Base-by-base conservation (phyloP, 495 filamentous ascomycete species). In the Xylaria telfairii region DNA sequence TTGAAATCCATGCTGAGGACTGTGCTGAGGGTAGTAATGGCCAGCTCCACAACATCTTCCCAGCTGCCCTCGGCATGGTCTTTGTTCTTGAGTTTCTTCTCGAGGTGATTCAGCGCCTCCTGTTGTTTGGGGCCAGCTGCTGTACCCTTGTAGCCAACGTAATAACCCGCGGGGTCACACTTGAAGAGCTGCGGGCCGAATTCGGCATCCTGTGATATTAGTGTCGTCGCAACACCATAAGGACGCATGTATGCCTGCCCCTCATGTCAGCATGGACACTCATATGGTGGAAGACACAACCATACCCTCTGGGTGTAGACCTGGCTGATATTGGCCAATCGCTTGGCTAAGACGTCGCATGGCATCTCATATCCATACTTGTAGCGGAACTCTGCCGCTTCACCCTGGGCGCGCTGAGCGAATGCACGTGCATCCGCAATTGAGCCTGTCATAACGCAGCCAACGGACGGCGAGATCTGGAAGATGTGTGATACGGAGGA, bases 31-130 rank as follows among this genome's bases (percentile, higher is more conserved):
- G 96, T 92, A 19, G 93, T 91, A 83, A 99, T 98, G 49, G 92
- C 96, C 71, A 98, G 86, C 84, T 99, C 96, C 67, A 99, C 95
- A 44, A 99, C 96, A 70, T 98, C 96, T 84, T 98, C 92, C 96
- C 96, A 98, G 82, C 84, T 91, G 70, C 96, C 96, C 9, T 93
- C 90, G 37, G 96, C 96, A 76, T 87, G 88, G 81, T 98, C 95
- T 91, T 97, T 97, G 90, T 97, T 97, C 89, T 98, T 98, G 83
- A 99, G 90, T 88, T 97, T 98, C 92, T 98, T 98, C 89, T 99
- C 96, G 64, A 99, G 86, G 78, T 94, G 91, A 80, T 98, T 99
- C 78, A 97, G 89, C 73, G 96, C 96, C 87, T 99, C 96, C 81
- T 99, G 96, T 78, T 97, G 93, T 84, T 99, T 99, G 60, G 96